A percentile compares a stretch with the other conserved stretches of the same genome.
These are phyloP conservation scores for Posidonia australis DNA, from an alignment of 106 monocot genomes.

Conservation along the genomic window DNA sequence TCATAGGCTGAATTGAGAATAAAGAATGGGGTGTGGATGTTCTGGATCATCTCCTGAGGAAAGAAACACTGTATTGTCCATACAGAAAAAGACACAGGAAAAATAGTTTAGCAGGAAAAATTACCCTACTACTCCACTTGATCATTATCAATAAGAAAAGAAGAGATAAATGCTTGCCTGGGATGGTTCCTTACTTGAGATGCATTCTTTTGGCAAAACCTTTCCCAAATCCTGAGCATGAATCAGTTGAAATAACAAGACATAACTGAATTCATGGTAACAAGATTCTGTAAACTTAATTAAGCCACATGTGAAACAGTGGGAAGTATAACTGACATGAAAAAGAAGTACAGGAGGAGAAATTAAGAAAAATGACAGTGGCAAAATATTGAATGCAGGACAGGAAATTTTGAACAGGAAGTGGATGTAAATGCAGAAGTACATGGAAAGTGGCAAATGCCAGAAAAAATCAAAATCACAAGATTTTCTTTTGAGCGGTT, in stretches of 20 bases:
- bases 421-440: too few species aligned
- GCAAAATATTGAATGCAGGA: too few species aligned
- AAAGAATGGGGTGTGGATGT: constrained; percentile 65
- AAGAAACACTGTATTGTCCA: constrained; percentile 69
- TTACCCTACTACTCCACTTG: background rate
- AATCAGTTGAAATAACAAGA: background rate
- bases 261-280: background rate
- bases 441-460: too few species aligned
- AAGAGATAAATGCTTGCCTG: constrained; percentile 32
- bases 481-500: too few species aligned
- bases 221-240: constrained; percentile 38
- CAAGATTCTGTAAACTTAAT: background rate
- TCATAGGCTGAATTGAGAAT: constrained; percentile 88
- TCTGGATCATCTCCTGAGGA: constrained; percentile 60
- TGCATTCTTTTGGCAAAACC: constrained; percentile 47
- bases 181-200: constrained; percentile 36
- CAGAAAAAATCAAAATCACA: too few species aligned
- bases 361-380: too few species aligned
- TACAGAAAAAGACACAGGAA: background rate
- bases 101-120: background rate
- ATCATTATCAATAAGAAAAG: background rate
- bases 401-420: background rate
- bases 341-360: background rate
- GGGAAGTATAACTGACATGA: background rate
- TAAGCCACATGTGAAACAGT: background rate